phyloP scores from a whole-genome alignment of 129 eudicot species.

The Pulicaria dysenterica region DNA sequence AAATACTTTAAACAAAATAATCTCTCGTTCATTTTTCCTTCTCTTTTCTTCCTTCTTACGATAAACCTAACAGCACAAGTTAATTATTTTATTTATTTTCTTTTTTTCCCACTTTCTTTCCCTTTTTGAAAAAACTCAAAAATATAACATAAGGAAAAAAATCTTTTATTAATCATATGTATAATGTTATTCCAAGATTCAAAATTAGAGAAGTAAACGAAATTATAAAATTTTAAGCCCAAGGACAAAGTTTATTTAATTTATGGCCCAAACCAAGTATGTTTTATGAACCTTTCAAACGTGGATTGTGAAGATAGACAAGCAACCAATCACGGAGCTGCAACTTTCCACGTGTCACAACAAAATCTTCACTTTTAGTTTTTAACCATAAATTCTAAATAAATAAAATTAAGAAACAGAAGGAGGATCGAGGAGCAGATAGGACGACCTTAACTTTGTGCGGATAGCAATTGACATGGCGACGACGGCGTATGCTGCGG shows the following conservation, averaged over 20 bases:
- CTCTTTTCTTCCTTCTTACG: no score
- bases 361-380: conserved; percentile 15
- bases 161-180: neutral
- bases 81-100: no score
- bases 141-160: no score
- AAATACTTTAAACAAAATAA: no score
- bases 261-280: conserved; percentile 21
- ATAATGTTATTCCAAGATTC: neutral
- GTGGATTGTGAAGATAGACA: conserved; percentile 65
- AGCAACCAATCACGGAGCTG: conserved; percentile 43
- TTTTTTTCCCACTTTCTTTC: no score
- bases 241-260: neutral
- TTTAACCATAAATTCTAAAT: conserved; percentile 18
- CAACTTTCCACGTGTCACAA: conserved; percentile 53
- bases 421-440: conserved; percentile 8
- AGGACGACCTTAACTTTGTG: conserved; percentile 20
- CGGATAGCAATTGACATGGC: conserved; percentile 41
- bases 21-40: no score
- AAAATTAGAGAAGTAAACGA: neutral
- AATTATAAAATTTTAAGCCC: neutral
- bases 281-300: conserved; percentile 39
- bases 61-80: no score
- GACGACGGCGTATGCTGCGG: conserved; percentile 38
- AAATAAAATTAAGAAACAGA: neutral
- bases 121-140: no score